phyloP scores from a whole-genome alignment of 2,329 filamentous ascomycete species.

The Zasmidium cellare region DNA sequence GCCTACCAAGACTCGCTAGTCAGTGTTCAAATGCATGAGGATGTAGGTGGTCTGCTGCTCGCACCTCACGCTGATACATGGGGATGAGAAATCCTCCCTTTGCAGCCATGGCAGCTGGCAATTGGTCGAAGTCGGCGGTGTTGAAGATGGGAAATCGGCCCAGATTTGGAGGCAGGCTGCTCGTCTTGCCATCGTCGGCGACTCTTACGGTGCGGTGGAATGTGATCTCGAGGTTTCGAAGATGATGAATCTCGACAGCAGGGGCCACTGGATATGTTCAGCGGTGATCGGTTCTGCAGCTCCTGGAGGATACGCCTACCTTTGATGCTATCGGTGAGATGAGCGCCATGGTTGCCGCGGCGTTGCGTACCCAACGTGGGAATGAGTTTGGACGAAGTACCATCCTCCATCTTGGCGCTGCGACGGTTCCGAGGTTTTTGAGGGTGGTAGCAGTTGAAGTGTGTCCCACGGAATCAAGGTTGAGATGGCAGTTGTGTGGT shows the following conservation, averaged over 20 bases:
- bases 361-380: not conserved
- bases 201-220: slow-evolving; percentile 48
- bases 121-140: slow-evolving; percentile 33
- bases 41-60: too few relatives aligned
- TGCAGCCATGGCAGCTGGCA: slow-evolving; percentile 37
- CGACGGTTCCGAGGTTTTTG: too few relatives aligned
- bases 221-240: slow-evolving; percentile 32
- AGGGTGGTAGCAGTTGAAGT: too few relatives aligned
- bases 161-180: slow-evolving; percentile 38
- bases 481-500: not conserved
- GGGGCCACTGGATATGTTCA: too few relatives aligned
- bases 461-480: not conserved
- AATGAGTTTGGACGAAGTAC: not conserved
- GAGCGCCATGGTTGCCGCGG: not conserved
- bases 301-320: not conserved
- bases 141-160: slow-evolving; percentile 44
- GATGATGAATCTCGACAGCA: not conserved
- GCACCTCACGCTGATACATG: slow-evolving; percentile 45
- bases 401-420: not conserved
- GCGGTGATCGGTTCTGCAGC: too few relatives aligned
- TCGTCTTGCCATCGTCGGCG: slow-evolving; percentile 38
- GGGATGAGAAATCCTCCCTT: slow-evolving; percentile 51
- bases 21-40: too few relatives aligned
- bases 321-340: not conserved
- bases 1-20: slow-evolving; percentile 29